These are phyloP conservation scores for Pestalotiopsis sp. DNA, from an alignment of 2,329 filamentous ascomycete species.

Conservation along the genomic window DNA sequence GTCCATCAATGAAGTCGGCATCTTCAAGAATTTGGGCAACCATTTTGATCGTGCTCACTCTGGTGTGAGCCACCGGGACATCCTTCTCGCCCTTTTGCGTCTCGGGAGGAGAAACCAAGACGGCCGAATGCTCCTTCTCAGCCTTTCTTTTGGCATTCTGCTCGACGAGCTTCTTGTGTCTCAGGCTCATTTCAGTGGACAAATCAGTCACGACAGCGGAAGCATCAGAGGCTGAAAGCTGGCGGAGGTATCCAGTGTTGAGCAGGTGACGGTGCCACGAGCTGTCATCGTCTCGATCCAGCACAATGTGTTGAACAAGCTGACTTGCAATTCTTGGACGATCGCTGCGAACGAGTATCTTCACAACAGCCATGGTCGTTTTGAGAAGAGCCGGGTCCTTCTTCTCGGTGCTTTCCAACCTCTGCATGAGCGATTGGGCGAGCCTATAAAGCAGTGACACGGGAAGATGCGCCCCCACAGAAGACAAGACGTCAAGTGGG, in stretches of 20 bases:
- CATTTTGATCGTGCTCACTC: constrained; percentile 41
- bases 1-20: constrained; percentile 28
- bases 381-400: constrained; percentile 8
- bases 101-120: background rate
- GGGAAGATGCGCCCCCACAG: constrained; percentile 3
- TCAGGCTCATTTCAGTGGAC: constrained; percentile 29
- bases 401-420: constrained; percentile 5
- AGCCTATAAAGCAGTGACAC: constrained; percentile 11
- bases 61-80: constrained; percentile 26
- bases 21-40: constrained; percentile 36
- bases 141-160: background rate
- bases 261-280: constrained; percentile 37
- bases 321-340: constrained; percentile 32
- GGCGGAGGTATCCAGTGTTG: constrained; percentile 27
- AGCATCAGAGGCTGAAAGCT: constrained; percentile 28
- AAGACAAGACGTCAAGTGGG: background rate
- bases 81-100: background rate
- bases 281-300: constrained; percentile 32
- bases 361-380: constrained; percentile 21
- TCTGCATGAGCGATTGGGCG: constrained; percentile 15
- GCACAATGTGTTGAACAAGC: constrained; percentile 32
- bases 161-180: constrained; percentile 24
- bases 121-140: constrained; percentile 11
- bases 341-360: constrained; percentile 29
- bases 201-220: constrained; percentile 30